Evolutionary conservation across 257 asterid species (phyloP), one percentile per base, ranked within the genome.

Genomic region (Solanum rostratum): DNA sequence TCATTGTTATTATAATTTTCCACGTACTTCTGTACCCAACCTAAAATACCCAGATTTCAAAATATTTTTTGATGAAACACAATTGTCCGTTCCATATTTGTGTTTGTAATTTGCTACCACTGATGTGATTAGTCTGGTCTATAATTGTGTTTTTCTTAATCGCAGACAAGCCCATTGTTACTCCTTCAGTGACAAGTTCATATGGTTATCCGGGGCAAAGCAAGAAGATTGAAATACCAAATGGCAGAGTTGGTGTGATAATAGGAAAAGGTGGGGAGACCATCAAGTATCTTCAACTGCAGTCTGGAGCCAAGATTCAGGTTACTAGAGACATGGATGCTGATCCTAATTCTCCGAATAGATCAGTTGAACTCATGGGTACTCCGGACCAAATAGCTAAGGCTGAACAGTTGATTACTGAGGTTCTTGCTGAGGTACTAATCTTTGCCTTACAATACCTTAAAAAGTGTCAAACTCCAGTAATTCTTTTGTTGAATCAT

Each of bases 301-400:
- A 91, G 80, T 93, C 98, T 29, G 97, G 98, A 41, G 98, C 98
- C 59, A 93, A 93, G 89, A 94, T 94, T 88, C 97, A 94, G 92
- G 97, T 93, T 69, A 93, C 89, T 10, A 84, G 87, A 50, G 89
- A 86, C 52, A 54, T 52, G 81, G 57, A 86, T 84, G 85, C 85
- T 53, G 89, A 86, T 68, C 86, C 87, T 30, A 57, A 69, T 79
- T 79, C 87, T 55, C 59, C 29, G 6, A 79, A 80, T 7, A 79
- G 89, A 73, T 79, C 78, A 39, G 89, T 86, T 86, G 89, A 86
- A 52, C 87, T 86, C 49, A 68, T 81, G 76, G 89, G 89, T 81
- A 84, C 86, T 68, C 60, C 87, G 20, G 89, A 86, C 43, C 85
- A 81, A 69, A 86, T 86, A 43, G 83, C 89, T 14, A 84, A 79